phyloP scores from a whole-genome alignment of 2,329 filamentous ascomycete genomes.

The Talaromyces rugulosus region DNA sequence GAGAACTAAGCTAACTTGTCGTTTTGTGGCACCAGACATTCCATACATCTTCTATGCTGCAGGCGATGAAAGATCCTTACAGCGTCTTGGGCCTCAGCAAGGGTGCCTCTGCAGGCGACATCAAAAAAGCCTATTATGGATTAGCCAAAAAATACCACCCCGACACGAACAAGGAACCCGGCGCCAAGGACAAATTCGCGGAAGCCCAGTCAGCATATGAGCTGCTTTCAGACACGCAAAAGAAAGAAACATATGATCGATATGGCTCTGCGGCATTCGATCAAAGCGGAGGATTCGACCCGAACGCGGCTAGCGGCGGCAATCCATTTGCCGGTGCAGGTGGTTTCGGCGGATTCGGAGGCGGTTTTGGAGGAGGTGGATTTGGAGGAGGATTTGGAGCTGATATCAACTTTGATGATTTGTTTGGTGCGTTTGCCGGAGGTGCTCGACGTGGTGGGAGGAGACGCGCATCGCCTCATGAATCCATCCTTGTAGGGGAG shows the following conservation, averaged over 20 bases:
- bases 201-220: constrained; percentile 95
- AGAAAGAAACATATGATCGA: constrained; percentile 86
- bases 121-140: constrained; percentile 98
- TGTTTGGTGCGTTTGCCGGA: constrained; percentile 82
- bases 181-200: constrained; percentile 90
- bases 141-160: constrained; percentile 97
- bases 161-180: constrained; percentile 92
- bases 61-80: constrained; percentile 80
- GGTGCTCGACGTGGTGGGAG: constrained; percentile 50
- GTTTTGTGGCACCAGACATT: constrained; percentile 31
- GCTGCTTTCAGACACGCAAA: constrained; percentile 84
- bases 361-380: constrained; percentile 29
- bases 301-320: constrained; percentile 54
- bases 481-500: constrained; percentile 82
- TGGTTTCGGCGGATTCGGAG: constrained; percentile 57
- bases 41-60: constrained; percentile 51
- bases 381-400: constrained; percentile 65
- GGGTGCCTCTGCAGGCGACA: constrained; percentile 74
- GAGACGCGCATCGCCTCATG: constrained; percentile 58
- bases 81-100: constrained; percentile 79
- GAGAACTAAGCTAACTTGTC: background rate
- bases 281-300: constrained; percentile 70
- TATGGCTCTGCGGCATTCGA: constrained; percentile 78
- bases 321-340: constrained; percentile 56
- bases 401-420: constrained; percentile 92